Conservation (phyloP, 805 yeast species). For the Zygotorulaspora florentina region DNA sequence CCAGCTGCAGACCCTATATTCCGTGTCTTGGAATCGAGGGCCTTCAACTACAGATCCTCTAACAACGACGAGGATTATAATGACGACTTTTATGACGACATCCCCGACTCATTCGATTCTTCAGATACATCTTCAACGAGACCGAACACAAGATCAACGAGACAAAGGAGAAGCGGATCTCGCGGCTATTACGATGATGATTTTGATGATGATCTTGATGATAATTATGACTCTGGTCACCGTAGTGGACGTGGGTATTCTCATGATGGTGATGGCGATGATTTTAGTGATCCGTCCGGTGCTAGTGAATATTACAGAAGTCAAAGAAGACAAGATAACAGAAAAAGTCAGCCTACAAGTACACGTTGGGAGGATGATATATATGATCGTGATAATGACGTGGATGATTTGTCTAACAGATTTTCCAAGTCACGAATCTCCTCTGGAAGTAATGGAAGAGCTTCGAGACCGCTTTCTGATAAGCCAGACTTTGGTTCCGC, state of each 20-base stretch:
- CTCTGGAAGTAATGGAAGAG: slow-evolving; percentile 36
- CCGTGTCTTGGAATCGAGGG: slow-evolving; percentile 81
- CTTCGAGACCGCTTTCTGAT: slow-evolving; percentile 41
- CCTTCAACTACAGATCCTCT: slow-evolving; percentile 60
- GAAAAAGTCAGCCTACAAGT: slow-evolving; percentile 19
- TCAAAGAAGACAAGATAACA: slow-evolving; percentile 25
- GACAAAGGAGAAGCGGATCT: slow-evolving; percentile 29
- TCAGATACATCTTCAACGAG: slow-evolving; percentile 29
- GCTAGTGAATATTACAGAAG: slow-evolving; percentile 41
- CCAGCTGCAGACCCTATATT: slow-evolving; percentile 84
- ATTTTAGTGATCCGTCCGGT: slow-evolving; percentile 36
- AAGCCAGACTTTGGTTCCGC: slow-evolving; percentile 37
- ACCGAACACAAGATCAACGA: slow-evolving; percentile 28
- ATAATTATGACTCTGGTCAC: slow-evolving; percentile 10
- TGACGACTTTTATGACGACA: slow-evolving; percentile 55
- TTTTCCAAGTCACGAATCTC: slow-evolving; percentile 37
- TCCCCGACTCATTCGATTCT: slow-evolving; percentile 43
- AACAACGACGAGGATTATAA: slow-evolving; percentile 72
- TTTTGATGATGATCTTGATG: slow-evolving; percentile 27
- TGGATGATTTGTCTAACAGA: slow-evolving; percentile 39
- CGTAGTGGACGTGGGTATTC: slow-evolving; percentile 21
- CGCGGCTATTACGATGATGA: slow-evolving; percentile 27
- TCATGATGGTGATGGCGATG: slow-evolving; percentile 18
- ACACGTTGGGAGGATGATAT: slow-evolving; percentile 87
- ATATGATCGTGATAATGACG: slow-evolving; percentile 48